Evolutionary conservation across 257 asterid genomes (phyloP).

Genomic region (Lycium ferocissimum): DNA sequence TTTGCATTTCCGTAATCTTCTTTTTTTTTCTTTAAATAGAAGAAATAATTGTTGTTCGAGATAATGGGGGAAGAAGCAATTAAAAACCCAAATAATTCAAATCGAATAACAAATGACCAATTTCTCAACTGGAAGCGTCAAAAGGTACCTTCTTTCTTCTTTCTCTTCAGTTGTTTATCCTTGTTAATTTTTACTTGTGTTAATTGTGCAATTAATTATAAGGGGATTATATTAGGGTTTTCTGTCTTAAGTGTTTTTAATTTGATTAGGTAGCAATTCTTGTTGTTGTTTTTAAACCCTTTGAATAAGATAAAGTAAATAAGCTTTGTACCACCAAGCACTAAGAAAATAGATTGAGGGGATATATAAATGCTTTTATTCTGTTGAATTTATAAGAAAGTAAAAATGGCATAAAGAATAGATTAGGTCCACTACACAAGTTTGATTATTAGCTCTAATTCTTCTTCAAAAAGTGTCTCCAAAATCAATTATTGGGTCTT

Average conservation of each 20-base stretch:
- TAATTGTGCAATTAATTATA: not conserved
- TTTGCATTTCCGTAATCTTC: too few relatives aligned
- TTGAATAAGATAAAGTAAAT: too few relatives aligned
- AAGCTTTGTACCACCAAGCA: too few relatives aligned
- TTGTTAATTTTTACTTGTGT: not conserved
- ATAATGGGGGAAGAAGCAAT: conserved; percentile 64
- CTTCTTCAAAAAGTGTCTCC: not conserved
- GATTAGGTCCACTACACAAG: not conserved
- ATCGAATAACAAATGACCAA: conserved; percentile 62
- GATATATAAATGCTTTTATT: too few relatives aligned
- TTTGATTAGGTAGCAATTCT: too few relatives aligned
- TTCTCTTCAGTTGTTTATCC: too few relatives aligned
- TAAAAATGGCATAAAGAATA: not conserved
- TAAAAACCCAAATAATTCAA: conserved; percentile 45
- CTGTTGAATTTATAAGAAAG: too few relatives aligned
- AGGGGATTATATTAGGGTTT: not conserved
- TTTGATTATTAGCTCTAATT: not conserved
- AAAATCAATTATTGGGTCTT: too few relatives aligned
- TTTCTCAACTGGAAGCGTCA: conserved; percentile 73
- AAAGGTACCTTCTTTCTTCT: conserved; percentile 47
- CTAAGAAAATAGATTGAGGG: too few relatives aligned
- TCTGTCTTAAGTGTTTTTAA: too few relatives aligned
- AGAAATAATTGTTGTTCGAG: not conserved
- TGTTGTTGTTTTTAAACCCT: too few relatives aligned
- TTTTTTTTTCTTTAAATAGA: too few relatives aligned